Percentiles rank a stretch among this genome's conserved stretches.
Conservation (phyloP, 2,329 filamentous ascomycete species). For the Coniochaeta prunicola region DNA sequence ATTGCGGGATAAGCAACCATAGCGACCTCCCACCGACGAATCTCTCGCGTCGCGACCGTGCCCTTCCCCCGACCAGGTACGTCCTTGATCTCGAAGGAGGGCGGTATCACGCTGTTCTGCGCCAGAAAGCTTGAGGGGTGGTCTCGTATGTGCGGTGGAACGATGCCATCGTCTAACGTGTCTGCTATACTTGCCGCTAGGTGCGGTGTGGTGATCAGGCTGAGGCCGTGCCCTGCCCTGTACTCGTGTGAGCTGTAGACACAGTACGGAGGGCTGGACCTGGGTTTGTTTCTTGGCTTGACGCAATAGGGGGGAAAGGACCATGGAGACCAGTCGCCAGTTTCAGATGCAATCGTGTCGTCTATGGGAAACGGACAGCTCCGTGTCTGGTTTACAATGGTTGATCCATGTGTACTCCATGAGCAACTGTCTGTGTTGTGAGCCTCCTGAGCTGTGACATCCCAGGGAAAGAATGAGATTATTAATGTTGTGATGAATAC, state of each 20-base stretch:
- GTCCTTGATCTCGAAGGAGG: constrained; percentile 10
- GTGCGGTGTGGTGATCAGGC: constrained; percentile 16
- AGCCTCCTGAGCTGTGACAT: background rate
- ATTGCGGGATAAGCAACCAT: constrained; percentile 16
- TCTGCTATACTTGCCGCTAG: constrained; percentile 12
- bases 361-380: constrained; percentile 3
- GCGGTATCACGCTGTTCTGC: background rate
- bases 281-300: constrained; percentile 3
- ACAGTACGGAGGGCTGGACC: constrained; percentile 11
- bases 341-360: background rate
- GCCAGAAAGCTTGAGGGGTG: constrained; percentile 9
- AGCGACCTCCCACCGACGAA: constrained; percentile 11
- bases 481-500: background rate
- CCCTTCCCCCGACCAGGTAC: constrained; percentile 16
- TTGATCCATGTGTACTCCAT: background rate
- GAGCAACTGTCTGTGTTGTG: background rate
- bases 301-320: constrained; percentile 11
- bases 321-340: constrained; percentile 10
- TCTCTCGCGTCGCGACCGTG: constrained; percentile 11
- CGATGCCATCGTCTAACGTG: constrained; percentile 14
- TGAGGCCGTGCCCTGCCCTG: constrained; percentile 14
- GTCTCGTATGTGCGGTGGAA: constrained; percentile 5
- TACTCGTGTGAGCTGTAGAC: constrained; percentile 15
- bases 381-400: background rate
- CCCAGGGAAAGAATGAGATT: background rate